Conservation (phyloP, 169 alveolate species). For the Eimeria maxima region DNA sequence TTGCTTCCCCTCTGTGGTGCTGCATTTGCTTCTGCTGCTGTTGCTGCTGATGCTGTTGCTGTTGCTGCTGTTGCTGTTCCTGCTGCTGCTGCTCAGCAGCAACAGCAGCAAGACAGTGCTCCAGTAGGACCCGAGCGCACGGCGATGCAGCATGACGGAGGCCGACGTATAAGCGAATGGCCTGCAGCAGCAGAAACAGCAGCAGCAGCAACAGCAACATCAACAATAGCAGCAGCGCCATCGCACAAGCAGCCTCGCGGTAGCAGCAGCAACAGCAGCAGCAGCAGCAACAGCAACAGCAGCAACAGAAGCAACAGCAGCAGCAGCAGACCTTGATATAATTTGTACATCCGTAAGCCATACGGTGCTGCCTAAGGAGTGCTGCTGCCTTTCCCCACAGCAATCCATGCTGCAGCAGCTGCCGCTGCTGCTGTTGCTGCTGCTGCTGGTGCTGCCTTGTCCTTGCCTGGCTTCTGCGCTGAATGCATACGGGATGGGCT, state of each 20-base stretch:
- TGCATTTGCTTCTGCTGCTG: constrained; percentile 50
- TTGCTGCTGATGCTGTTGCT: too few relatives aligned
- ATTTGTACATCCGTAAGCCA: not conserved
- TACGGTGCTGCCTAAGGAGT: constrained; percentile 15
- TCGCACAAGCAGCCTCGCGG: too few relatives aligned
- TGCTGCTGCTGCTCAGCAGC: constrained; percentile 32
- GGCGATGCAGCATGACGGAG: constrained; percentile 58
- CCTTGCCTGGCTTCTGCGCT: not conserved
- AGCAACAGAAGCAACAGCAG: too few relatives aligned
- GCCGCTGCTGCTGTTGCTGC: constrained; percentile 44
- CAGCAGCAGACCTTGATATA: not conserved
- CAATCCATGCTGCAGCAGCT: constrained; percentile 5
- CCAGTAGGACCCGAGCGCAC: constrained; percentile 40
- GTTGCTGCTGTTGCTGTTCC: too few relatives aligned
- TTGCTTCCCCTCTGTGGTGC: not conserved
- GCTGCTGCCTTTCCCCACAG: constrained; percentile 50
- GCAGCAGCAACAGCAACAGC: too few relatives aligned
- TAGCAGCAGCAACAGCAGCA: too few relatives aligned
- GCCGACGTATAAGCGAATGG: constrained; percentile 34
- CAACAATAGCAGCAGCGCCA: too few relatives aligned
- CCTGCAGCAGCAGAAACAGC: constrained; percentile 2
- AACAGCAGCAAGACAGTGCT: constrained; percentile 31
- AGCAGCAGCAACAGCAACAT: not conserved
- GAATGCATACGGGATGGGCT: constrained; percentile 13
- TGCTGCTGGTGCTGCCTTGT: constrained; percentile 1